These are phyloP conservation scores for Aegilops speltoides DNA, from an alignment of 176 grass and related monocot genomes.

Conservation along the genomic window DNA sequence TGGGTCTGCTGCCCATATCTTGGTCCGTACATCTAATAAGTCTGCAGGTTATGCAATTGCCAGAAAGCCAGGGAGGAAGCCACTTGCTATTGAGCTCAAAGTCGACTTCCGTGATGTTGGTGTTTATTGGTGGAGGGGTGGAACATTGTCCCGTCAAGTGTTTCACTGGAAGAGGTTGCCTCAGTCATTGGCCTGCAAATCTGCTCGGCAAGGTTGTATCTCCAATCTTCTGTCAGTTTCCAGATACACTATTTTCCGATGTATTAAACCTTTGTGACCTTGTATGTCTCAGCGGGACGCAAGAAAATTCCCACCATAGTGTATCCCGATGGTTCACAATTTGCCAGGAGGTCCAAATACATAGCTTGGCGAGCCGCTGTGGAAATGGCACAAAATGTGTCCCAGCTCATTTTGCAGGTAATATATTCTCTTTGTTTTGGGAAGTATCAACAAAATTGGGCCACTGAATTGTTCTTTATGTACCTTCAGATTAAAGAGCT, in stretches of 20 bases:
- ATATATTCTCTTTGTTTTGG: conserved; percentile 24
- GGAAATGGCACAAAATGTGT: conserved; percentile 74
- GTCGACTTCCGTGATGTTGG: conserved; percentile 58
- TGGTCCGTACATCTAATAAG: conserved; percentile 59
- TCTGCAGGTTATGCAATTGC: conserved; percentile 34
- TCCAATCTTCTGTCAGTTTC: conserved; percentile 21
- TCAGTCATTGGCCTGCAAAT: conserved; percentile 59
- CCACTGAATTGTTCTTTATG: conserved; percentile 33
- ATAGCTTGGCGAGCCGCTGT: conserved; percentile 87
- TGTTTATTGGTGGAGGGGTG: conserved; percentile 96
- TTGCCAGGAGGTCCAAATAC: conserved; percentile 81
- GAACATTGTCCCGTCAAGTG: conserved; percentile 75
- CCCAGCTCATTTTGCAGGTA: conserved; percentile 89
- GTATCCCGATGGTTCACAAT: conserved; percentile 81
- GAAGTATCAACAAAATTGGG: conserved; percentile 16
- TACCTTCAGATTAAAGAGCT: conserved; percentile 91
- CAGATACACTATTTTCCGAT: conserved; percentile 10
- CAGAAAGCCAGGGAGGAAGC: conserved; percentile 76
- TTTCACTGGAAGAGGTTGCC: conserved; percentile 96
- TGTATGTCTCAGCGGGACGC: conserved; percentile 67
- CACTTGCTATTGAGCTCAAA: conserved; percentile 48
- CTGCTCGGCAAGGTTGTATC: conserved; percentile 87
- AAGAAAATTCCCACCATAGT: conserved; percentile 85
- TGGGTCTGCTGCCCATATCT: conserved; percentile 81
- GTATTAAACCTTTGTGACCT: conserved; percentile 31